These are phyloP conservation scores for Venturia asperata DNA, from an alignment of 2,329 filamentous ascomycete species.

Conservation along the genomic window DNA sequence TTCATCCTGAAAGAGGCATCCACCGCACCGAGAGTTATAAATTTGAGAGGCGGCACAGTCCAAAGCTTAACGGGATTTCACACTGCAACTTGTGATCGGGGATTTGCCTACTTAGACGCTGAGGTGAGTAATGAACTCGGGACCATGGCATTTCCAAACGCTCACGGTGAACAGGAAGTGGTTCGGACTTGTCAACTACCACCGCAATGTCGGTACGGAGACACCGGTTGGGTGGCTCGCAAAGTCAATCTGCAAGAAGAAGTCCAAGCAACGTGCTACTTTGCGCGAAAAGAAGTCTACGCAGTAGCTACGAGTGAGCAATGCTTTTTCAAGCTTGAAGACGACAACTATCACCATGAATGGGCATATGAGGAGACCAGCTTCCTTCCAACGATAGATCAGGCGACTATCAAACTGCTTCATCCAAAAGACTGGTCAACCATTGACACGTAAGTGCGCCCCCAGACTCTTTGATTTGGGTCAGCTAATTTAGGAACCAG, in stretches of 20 bases:
- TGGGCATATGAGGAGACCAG: constrained; percentile 64
- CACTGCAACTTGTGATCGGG: constrained; percentile 67
- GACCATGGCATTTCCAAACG: constrained; percentile 22
- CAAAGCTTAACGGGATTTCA: constrained; percentile 69
- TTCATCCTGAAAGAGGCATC: constrained; percentile 79
- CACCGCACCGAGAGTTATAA: constrained; percentile 66
- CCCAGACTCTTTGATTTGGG: not conserved
- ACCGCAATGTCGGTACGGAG: constrained; percentile 57
- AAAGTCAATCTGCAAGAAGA: constrained; percentile 66
- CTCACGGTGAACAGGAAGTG: constrained; percentile 45
- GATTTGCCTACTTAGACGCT: constrained; percentile 75
- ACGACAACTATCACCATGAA: constrained; percentile 75
- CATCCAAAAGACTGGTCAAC: constrained; percentile 70
- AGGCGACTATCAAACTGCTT: constrained; percentile 69
- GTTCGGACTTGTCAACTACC: constrained; percentile 66
- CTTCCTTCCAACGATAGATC: constrained; percentile 61
- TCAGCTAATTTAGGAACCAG: not conserved
- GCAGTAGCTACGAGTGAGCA: constrained; percentile 62
- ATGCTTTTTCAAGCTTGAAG: constrained; percentile 73
- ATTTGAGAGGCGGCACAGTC: constrained; percentile 60
- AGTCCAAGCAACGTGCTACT: constrained; percentile 67
- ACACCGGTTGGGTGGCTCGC: constrained; percentile 67
- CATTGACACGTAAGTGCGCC: constrained; percentile 55
- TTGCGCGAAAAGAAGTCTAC: constrained; percentile 66
- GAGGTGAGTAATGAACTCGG: constrained; percentile 30